Percentiles rank a stretch among this genome's conserved stretches.
Evolutionary conservation across 2,329 filamentous ascomycete genomes (phyloP).

Genomic region (Neofusicoccum ribis): DNA sequence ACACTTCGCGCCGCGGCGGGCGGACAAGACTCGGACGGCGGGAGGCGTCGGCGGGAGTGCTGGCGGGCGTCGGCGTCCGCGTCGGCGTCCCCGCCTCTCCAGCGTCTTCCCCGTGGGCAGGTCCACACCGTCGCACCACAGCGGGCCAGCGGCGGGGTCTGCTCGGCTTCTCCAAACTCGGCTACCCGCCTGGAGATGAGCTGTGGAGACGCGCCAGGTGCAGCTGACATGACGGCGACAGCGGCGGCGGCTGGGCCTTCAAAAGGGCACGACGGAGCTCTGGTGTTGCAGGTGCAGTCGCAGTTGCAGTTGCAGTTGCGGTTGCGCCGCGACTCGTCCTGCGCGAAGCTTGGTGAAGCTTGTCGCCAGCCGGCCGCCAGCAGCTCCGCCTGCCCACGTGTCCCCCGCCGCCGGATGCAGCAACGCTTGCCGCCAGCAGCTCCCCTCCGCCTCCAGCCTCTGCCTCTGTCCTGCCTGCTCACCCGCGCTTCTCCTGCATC

Average conservation of each 20-base stretch:
- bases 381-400: not conserved
- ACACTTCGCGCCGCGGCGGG: too few relatives aligned
- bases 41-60: not conserved
- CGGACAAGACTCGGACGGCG: not conserved
- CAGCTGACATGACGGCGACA: too few relatives aligned
- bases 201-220: not conserved
- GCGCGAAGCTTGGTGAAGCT: not conserved
- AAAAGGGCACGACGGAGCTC: not conserved
- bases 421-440: not conserved
- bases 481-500: not conserved
- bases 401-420: too few relatives aligned
- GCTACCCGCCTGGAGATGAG: not conserved
- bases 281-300: not conserved
- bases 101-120: not conserved
- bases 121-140: not conserved
- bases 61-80: not conserved
- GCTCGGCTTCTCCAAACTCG: not conserved
- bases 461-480: too few relatives aligned
- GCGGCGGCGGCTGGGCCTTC: not conserved
- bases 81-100: constrained; percentile 1
- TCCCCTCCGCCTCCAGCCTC: not conserved
- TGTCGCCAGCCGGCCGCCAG: not conserved
- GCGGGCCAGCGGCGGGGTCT: not conserved
- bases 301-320: not conserved
- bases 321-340: not conserved